Conservation (phyloP, 306 rosid genomes). For the Morella rubra region DNA sequence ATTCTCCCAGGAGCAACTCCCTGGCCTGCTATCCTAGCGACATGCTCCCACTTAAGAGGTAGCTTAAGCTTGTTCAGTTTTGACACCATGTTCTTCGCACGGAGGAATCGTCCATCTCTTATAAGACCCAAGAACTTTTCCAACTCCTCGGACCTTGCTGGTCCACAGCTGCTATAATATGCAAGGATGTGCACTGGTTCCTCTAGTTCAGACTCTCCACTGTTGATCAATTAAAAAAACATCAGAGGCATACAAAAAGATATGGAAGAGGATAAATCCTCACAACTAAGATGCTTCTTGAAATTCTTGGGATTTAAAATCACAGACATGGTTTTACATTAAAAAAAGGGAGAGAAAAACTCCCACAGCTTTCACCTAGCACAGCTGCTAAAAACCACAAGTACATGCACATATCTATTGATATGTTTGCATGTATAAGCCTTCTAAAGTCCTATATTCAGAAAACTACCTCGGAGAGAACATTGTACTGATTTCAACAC, state of each 20-base stretch:
- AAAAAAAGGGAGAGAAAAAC: no score
- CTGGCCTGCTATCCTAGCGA: conserved; percentile 80
- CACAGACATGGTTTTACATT: not conserved
- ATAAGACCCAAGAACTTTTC: conserved; percentile 70
- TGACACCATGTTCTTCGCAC: conserved; percentile 78
- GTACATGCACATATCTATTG: not conserved
- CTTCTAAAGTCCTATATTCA: conserved; percentile 9
- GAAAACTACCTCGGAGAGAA: conserved; percentile 62
- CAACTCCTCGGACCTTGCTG: conserved; percentile 58
- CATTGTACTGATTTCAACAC: conserved; percentile 90
- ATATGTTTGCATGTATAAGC: conserved; percentile 2
- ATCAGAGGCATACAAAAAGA: conserved; percentile 21
- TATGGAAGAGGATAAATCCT: conserved; percentile 12
- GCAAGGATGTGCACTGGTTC: conserved; percentile 96
- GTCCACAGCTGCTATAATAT: conserved; percentile 94
- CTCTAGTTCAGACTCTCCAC: conserved; percentile 67
- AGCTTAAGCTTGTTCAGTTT: conserved; percentile 84
- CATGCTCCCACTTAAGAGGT: conserved; percentile 95
- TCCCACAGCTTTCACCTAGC: not conserved
- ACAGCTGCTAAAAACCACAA: not conserved
- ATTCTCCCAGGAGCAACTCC: conserved; percentile 98
- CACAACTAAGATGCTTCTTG: conserved; percentile 3
- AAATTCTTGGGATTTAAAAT: not conserved
- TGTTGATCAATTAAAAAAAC: conserved; percentile 37
- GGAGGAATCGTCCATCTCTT: conserved; percentile 86